Conservation (phyloP, 2,329 filamentous ascomycete species). For the Lomentospora prolificans region DNA sequence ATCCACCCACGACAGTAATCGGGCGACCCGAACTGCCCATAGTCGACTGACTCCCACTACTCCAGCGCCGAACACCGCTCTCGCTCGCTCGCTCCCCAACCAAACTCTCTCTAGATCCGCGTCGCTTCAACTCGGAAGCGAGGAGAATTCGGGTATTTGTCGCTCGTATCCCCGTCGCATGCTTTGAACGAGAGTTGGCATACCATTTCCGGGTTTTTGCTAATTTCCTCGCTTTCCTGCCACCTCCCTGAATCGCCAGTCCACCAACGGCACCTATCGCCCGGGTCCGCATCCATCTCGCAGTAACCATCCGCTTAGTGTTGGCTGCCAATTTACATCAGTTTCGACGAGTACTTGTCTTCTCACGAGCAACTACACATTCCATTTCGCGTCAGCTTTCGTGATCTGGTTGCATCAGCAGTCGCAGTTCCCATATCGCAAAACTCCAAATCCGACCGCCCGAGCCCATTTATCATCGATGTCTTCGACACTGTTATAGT, state of each 20-base stretch:
- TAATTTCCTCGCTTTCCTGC: not conserved
- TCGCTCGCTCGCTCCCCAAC: not conserved
- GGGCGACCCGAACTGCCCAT: not conserved
- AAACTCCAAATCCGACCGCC: not conserved
- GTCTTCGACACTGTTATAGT: conserved; percentile 1
- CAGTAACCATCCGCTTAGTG: not conserved
- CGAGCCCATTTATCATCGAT: not conserved
- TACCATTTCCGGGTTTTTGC: not conserved
- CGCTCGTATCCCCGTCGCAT: not conserved
- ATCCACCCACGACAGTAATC: not conserved
- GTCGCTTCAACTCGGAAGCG: not conserved
- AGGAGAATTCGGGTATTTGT: not conserved
- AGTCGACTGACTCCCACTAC: not conserved
- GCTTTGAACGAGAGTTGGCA: not conserved
- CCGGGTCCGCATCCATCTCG: not conserved
- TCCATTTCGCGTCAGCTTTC: not conserved
- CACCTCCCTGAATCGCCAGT: not conserved
- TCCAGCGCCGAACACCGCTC: not conserved
- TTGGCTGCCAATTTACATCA: not conserved
- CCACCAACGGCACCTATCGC: not conserved
- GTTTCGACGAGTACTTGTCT: not conserved
- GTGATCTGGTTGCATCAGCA: not conserved
- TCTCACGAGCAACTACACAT: not conserved
- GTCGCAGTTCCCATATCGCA: not conserved
- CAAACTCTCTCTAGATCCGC: not conserved